Percentiles rank a stretch among this genome's conserved stretches.
These are phyloP conservation scores for Bruguiera parviflora DNA, from an alignment of 345 rosid species.

Conservation along the genomic window DNA sequence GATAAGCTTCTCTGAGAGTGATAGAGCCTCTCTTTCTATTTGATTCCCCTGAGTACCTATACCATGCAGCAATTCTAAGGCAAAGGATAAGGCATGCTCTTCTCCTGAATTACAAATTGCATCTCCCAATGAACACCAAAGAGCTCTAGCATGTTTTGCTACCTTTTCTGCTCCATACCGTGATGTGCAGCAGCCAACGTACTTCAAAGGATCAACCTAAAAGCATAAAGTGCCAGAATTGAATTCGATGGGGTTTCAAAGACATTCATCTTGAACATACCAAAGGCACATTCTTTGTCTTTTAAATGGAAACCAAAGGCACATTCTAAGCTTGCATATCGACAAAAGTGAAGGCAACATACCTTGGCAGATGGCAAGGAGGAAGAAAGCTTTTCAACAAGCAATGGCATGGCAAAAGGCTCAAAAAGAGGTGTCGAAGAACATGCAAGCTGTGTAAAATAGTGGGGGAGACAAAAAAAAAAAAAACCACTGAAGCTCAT, in stretches of 20 bases:
- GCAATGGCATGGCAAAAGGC: slow-evolving; percentile 79
- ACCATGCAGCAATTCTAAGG: slow-evolving; percentile 45
- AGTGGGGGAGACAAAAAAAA: background rate
- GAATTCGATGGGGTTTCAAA: background rate
- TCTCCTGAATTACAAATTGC: slow-evolving; percentile 46
- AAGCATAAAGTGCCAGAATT: slow-evolving; percentile 9
- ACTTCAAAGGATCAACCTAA: slow-evolving; percentile 90
- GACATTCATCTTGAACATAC: no score
- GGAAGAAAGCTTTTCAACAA: slow-evolving; percentile 92
- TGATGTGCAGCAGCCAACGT: slow-evolving; percentile 49
- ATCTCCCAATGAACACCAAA: slow-evolving; percentile 74
- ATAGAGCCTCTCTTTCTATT: slow-evolving; percentile 57
- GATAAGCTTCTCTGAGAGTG: slow-evolving; percentile 52
- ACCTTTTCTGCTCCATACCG: slow-evolving; percentile 67
- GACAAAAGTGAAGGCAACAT: slow-evolving; percentile 17
- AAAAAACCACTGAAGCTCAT: background rate
- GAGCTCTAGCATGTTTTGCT: slow-evolving; percentile 52
- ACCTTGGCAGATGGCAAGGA: slow-evolving; percentile 85
- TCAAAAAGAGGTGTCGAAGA: slow-evolving; percentile 84
- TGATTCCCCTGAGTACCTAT: slow-evolving; percentile 39
- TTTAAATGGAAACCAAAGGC: no score
- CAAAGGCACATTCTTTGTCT: no score
- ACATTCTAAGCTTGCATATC: background rate
- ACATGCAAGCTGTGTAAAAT: slow-evolving; percentile 54
- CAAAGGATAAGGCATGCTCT: slow-evolving; percentile 35